A percentile compares a stretch with the other conserved stretches of the same genome.
phyloP scores from a whole-genome alignment of 2,329 filamentous ascomycete genomes.

The Trichophyton verrucosum region DNA sequence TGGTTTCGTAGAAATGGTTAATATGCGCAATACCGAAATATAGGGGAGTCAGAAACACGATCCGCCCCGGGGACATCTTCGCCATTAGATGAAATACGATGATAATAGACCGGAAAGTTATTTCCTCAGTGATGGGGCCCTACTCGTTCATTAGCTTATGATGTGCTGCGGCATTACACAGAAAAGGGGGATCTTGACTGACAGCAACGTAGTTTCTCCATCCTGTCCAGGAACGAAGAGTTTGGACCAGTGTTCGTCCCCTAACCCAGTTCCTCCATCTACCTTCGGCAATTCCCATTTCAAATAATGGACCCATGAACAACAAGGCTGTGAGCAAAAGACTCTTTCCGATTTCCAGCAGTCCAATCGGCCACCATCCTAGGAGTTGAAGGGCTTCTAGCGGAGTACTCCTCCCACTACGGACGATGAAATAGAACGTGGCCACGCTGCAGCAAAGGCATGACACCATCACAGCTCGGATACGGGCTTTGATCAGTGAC shows the following conservation, averaged over 20 bases:
- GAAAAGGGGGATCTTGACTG: conserved; percentile 27
- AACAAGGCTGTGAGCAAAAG: conserved; percentile 64
- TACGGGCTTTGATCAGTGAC: conserved; percentile 74
- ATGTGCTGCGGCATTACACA: neutral
- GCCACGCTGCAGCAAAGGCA: conserved; percentile 55
- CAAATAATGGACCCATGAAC: conserved; percentile 75
- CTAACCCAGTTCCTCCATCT: conserved; percentile 54
- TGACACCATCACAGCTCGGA: conserved; percentile 65
- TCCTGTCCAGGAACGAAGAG: conserved; percentile 61
- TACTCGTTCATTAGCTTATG: conserved; percentile 21
- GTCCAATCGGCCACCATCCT: conserved; percentile 66
- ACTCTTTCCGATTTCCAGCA: conserved; percentile 50
- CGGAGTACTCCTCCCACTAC: conserved; percentile 39
- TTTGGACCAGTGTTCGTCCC: conserved; percentile 43
- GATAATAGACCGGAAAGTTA: conserved; percentile 81
- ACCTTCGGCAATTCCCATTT: conserved; percentile 60
- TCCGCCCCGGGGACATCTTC: conserved; percentile 42
- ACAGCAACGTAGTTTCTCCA: conserved; percentile 84
- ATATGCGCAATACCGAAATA: conserved; percentile 89
- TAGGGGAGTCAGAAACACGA: conserved; percentile 70
- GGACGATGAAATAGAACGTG: conserved; percentile 55
- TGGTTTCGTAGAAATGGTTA: conserved; percentile 93
- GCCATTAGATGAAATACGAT: conserved; percentile 71
- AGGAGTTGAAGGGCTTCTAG: conserved; percentile 54
- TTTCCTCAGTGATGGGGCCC: conserved; percentile 84